Evolutionary conservation across 2,329 filamentous ascomycete genomes (phyloP).

Genomic region (Lecanicillium sp.): DNA sequence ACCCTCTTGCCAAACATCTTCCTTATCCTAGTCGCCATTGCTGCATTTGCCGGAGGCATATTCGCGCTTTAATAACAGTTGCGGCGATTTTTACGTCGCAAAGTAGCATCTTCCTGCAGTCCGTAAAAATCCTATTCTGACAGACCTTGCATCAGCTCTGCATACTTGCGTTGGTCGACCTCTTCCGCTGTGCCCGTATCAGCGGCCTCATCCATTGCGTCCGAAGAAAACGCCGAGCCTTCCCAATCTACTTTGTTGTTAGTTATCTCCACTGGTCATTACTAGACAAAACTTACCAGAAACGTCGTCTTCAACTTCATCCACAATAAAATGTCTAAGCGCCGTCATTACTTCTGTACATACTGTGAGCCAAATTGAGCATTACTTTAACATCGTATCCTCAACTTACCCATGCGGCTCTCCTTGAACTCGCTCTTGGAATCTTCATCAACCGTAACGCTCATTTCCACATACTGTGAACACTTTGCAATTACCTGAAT

Average conservation of each 20-base stretch:
- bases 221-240: slow-evolving; percentile 45
- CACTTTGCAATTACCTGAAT: slow-evolving; percentile 35
- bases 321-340: slow-evolving; percentile 47
- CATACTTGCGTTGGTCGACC: not conserved
- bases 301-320: slow-evolving; percentile 49
- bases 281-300: slow-evolving; percentile 40
- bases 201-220: slow-evolving; percentile 33
- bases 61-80: too few relatives aligned
- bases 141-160: too few relatives aligned
- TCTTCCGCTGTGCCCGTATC: not conserved
- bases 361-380: not conserved
- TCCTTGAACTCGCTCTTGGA: slow-evolving; percentile 19
- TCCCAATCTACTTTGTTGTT: slow-evolving; percentile 39
- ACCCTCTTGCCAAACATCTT: too few relatives aligned
- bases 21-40: too few relatives aligned
- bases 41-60: too few relatives aligned
- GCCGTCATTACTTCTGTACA: slow-evolving; percentile 31
- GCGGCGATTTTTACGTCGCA: too few relatives aligned
- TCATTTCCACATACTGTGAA: slow-evolving; percentile 27
- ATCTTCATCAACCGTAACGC: slow-evolving; percentile 22
- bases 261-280: slow-evolving; percentile 7
- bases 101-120: too few relatives aligned
- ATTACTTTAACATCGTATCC: too few relatives aligned
- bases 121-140: too few relatives aligned
- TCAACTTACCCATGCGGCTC: slow-evolving; percentile 18